Conservation (phyloP, 2,329 filamentous ascomycete species). For the Colletotrichum viniferum region DNA sequence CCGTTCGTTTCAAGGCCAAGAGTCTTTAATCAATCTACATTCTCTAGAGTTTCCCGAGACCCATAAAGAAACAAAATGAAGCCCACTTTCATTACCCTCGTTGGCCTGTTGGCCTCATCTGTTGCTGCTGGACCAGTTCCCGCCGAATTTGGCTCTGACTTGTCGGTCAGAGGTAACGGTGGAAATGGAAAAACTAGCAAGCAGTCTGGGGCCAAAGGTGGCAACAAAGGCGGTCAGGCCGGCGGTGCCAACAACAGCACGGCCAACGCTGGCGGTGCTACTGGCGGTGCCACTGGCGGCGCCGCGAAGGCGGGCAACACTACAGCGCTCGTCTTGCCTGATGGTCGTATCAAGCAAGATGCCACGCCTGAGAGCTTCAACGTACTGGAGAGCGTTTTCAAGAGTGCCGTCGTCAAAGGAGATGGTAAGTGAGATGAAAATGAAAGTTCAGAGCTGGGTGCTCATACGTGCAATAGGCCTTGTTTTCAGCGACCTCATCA, state of each 20-base stretch:
- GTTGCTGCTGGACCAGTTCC: slow-evolving; percentile 11
- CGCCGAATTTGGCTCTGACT: background rate
- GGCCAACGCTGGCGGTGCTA: background rate
- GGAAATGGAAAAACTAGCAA: background rate
- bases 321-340: slow-evolving; percentile 20
- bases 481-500: slow-evolving; percentile 19
- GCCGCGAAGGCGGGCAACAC: background rate
- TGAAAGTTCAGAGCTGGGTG: background rate
- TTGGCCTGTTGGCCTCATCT: slow-evolving; percentile 1
- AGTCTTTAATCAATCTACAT: background rate
- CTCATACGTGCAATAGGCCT: background rate
- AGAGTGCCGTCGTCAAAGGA: slow-evolving; percentile 29
- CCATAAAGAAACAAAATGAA: background rate
- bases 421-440: slow-evolving; percentile 14
- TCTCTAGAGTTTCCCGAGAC: background rate
- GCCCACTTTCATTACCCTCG: background rate
- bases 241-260: slow-evolving; percentile 4
- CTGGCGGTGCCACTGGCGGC: background rate
- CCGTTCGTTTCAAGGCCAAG: background rate
- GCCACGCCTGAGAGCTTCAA: slow-evolving; percentile 24
- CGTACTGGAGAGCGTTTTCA: slow-evolving; percentile 24
- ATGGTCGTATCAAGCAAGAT: slow-evolving; percentile 23
- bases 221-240: background rate
- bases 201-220: background rate
- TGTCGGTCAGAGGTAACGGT: background rate